Conservation (phyloP, 108 stramenopile species). For the Nannochloropsis salina region DNA sequence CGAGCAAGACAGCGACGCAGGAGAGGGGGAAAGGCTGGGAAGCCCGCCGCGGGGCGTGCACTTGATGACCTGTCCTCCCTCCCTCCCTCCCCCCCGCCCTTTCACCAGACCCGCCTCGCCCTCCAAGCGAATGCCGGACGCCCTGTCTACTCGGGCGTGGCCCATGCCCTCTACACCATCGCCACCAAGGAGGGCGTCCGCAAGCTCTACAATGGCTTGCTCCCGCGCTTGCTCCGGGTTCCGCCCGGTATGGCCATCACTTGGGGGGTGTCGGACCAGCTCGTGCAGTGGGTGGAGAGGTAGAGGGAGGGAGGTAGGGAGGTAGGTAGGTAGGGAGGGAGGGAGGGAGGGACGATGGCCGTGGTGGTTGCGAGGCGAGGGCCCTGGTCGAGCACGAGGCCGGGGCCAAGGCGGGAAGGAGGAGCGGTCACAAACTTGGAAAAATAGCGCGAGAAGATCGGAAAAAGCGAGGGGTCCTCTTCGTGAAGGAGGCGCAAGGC, state of each 20-base stretch:
- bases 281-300: neutral
- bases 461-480: too few species aligned
- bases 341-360: too few species aligned
- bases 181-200: neutral
- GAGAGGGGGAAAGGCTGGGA: neutral
- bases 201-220: neutral
- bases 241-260: conserved; percentile 3
- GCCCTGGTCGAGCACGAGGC: too few species aligned
- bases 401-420: too few species aligned
- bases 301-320: neutral
- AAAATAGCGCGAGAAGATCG: too few species aligned
- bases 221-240: neutral
- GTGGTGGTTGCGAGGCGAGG: too few species aligned
- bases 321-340: neutral
- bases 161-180: conserved; percentile 9
- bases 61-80: too few species aligned
- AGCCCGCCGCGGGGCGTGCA: too few species aligned
- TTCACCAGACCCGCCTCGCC: neutral
- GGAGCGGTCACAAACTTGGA: too few species aligned
- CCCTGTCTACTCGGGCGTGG: conserved; percentile 7
- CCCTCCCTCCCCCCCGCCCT: neutral
- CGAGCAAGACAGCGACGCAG: neutral
- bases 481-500: too few species aligned
- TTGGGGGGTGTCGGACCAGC: neutral
- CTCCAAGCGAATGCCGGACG: neutral